These are phyloP conservation scores for Xanthoconium purpureum DNA, from an alignment of 768 basidiomycete genomes.

Conservation along the genomic window DNA sequence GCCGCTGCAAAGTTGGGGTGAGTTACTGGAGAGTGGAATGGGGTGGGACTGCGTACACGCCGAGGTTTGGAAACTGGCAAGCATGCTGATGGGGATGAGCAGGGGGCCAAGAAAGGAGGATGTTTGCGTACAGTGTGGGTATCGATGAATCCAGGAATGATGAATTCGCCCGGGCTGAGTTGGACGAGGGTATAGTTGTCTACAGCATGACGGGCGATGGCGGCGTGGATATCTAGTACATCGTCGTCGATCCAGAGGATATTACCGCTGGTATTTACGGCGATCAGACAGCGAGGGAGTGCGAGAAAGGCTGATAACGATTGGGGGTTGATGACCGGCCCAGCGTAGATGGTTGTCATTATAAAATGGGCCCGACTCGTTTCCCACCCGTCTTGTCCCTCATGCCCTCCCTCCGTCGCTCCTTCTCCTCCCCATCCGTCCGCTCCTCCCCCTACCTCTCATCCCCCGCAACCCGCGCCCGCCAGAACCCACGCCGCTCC, in stretches of 20 bases:
- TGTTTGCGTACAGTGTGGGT: conserved; percentile 76
- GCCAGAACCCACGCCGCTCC: conserved; percentile 48
- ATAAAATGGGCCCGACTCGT: conserved; percentile 40
- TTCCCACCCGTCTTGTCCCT: conserved; percentile 32
- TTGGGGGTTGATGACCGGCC: conserved; percentile 54
- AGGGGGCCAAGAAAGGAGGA: neutral
- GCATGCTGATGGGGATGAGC: conserved; percentile 26
- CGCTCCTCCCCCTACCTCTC: conserved; percentile 65
- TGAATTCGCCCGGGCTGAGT: conserved; percentile 57
- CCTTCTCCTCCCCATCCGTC: conserved; percentile 65
- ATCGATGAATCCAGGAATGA: conserved; percentile 88
- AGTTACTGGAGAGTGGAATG: neutral
- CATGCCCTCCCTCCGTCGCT: conserved; percentile 80
- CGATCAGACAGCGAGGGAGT: conserved; percentile 51
- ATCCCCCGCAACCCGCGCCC: conserved; percentile 36
- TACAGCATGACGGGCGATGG: conserved; percentile 50
- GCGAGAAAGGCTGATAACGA: conserved; percentile 42
- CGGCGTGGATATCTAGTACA: conserved; percentile 52
- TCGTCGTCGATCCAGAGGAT: conserved; percentile 73
- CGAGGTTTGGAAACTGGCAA: conserved; percentile 44
- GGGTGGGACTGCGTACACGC: conserved; percentile 24
- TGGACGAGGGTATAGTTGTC: conserved; percentile 30
- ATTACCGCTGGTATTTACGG: conserved; percentile 47
- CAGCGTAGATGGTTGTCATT: conserved; percentile 49
- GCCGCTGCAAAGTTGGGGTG: conserved; percentile 47